phyloP scores from a whole-genome alignment of 495 filamentous ascomycete species.

The Thermochaetoides thermophila region DNA sequence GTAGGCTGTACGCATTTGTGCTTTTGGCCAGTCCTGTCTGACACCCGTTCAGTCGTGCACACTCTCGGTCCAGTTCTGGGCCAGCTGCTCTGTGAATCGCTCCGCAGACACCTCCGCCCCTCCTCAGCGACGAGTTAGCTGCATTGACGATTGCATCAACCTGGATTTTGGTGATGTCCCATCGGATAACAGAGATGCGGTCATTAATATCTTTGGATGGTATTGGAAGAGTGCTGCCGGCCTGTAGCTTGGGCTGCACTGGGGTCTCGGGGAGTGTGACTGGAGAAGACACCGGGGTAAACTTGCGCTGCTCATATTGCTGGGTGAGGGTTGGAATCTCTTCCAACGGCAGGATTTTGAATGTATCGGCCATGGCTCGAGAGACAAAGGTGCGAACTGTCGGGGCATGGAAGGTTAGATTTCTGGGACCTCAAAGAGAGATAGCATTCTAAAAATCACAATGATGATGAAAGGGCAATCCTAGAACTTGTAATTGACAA shows the following conservation, averaged over 20 bases:
- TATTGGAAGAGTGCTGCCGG: conserved; percentile 2
- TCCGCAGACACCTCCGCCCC: conserved; percentile 78
- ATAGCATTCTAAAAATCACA: too few relatives aligned
- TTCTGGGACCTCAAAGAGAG: too few relatives aligned
- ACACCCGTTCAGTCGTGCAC: conserved; percentile 52
- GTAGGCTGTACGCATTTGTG: conserved; percentile 61
- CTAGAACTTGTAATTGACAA: too few relatives aligned
- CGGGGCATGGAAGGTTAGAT: too few relatives aligned
- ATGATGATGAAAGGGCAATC: too few relatives aligned
- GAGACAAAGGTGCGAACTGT: too few relatives aligned
- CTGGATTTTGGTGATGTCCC: conserved; percentile 70
- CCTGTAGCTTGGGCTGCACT: conserved; percentile 11
- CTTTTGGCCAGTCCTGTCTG: conserved; percentile 70
- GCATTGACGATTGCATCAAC: conserved; percentile 88
- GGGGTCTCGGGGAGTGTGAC: conserved; percentile 6
- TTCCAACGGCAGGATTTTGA: conserved; percentile 7
- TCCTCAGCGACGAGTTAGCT: conserved; percentile 63
- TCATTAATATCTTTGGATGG: conserved; percentile 50
- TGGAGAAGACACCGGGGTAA: conserved; percentile 10
- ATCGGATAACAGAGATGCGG: conserved; percentile 51
- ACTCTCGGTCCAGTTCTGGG: conserved; percentile 49
- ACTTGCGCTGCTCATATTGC: conserved; percentile 39
- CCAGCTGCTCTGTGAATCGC: conserved; percentile 83
- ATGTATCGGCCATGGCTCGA: too few relatives aligned
- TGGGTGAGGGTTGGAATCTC: conserved; percentile 52